These are phyloP conservation scores for Coemansia sp. DNA, from an alignment of 192 early-diverging fungal species.

Conservation along the genomic window DNA sequence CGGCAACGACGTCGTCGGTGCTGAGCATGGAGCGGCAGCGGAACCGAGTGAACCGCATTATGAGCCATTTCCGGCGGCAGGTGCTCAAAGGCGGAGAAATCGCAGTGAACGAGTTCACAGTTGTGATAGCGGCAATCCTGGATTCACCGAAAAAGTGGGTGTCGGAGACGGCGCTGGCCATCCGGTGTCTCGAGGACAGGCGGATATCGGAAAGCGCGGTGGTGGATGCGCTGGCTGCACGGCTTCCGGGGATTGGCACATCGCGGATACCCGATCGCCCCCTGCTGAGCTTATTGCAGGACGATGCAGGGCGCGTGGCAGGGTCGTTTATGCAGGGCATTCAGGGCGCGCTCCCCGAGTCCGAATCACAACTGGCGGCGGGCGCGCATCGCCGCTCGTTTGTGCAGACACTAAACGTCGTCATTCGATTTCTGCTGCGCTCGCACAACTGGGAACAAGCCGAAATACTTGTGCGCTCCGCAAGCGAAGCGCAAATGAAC, in stretches of 20 bases:
- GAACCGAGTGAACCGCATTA: constrained; percentile 6
- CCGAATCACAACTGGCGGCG: not conserved
- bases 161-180: constrained; percentile 36
- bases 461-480: constrained; percentile 11
- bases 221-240: constrained; percentile 33
- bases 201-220: constrained; percentile 27
- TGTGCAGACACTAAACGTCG: constrained; percentile 19
- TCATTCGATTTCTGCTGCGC: constrained; percentile 23
- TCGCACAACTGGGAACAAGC: constrained; percentile 16
- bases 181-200: constrained; percentile 27
- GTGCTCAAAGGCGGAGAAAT: constrained; percentile 9
- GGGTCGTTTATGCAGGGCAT: constrained; percentile 4
- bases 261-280: constrained; percentile 13
- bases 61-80: constrained; percentile 23
- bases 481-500: constrained; percentile 17
- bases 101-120: constrained; percentile 17
- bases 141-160: constrained; percentile 20
- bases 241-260: constrained; percentile 26
- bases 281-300: constrained; percentile 15
- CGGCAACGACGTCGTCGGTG: constrained; percentile 9
- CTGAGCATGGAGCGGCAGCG: constrained; percentile 24
- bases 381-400: constrained; percentile 19
- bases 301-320: constrained; percentile 1
- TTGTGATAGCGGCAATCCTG: constrained; percentile 17
- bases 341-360: not conserved